Base-by-base conservation (phyloP, 2,329 filamentous ascomycete species). In the Trichoderma sp. region DNA sequence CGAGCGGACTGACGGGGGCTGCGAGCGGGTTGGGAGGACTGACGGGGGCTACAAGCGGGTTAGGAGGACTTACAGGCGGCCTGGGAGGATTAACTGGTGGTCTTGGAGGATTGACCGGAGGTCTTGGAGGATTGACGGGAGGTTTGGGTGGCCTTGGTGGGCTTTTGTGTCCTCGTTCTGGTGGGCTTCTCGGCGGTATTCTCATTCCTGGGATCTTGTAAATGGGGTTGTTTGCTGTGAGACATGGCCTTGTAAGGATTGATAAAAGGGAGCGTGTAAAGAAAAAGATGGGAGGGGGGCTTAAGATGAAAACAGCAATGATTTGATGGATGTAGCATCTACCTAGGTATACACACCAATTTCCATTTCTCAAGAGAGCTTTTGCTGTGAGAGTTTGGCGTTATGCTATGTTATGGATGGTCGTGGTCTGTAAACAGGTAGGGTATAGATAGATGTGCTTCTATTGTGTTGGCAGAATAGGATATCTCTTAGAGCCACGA, bases 151-250 rank as follows among this genome's bases (percentile, higher is more conserved):
- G 59, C 3, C 11, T 66, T 35, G 21, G 41, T 29, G 18, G 31
- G 60, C 14, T 11, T 59, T 53, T 4, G 11, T 24, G 33, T 27
- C 31, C 62, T 38, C 35, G 35, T 38, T 38, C 35, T 38, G 35
- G 71, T 11, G 71, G 71, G 4, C 71, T 74, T 29, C 33, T 74
- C 31, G 71, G 71, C 3, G 71, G 71, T 29, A 66, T 74, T 33
- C 41, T 74, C 11, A 74, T 74, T 27, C 71, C 71, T 14, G 71
- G 71, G 12, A 74, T 74, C 11, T 24, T 74, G 71, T 74, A 66
- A 41, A 65, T 27, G 50, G 0, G 50, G 16, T 45, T 53, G n/a
- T 14, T 53, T 24, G 50, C 6, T 53, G 50, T 53, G 50, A 24
- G 50, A 24, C 50, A 53, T 24, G 50, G 11, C 11, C 14, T 53